These are phyloP conservation scores for Heliosperma pusillum DNA, from an alignment of 148 eudicot genomes.

Conservation along the genomic window DNA sequence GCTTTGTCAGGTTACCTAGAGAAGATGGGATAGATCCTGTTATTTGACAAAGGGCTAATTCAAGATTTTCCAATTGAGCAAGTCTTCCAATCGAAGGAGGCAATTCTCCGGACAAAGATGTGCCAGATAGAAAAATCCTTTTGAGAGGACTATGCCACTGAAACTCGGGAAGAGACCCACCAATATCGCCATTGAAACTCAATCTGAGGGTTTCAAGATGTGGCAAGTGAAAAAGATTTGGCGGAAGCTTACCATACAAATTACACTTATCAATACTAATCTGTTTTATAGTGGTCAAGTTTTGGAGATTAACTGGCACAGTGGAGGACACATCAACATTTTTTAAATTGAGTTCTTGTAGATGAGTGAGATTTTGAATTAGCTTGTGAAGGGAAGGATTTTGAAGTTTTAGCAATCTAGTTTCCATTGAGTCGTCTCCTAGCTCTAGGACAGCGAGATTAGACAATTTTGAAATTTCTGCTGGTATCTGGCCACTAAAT, in stretches of 20 bases:
- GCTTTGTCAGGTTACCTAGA: conserved; percentile 24
- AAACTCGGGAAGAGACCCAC: conserved; percentile 36
- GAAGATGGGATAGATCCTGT: conserved; percentile 25
- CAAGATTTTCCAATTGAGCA: not conserved
- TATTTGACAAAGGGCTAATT: not conserved
- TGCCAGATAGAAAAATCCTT: not conserved
- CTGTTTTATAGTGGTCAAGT: conserved; percentile 10
- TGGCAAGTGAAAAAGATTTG: conserved; percentile 26
- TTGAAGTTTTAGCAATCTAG: conserved; percentile 5
- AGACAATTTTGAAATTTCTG: conserved; percentile 19
- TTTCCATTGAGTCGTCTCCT: not conserved
- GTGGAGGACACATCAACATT: conserved; percentile 23
- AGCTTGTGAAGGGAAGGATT: conserved; percentile 6
- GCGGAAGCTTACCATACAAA: conserved; percentile 26
- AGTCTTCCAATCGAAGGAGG: conserved; percentile 32
- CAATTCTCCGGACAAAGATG: conserved; percentile 26
- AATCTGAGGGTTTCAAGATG: conserved; percentile 11
- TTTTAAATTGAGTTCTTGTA: conserved; percentile 9
- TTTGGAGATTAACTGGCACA: conserved; percentile 20
- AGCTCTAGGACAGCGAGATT: conserved; percentile 21
- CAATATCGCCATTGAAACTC: conserved; percentile 4
- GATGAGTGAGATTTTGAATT: conserved; percentile 27
- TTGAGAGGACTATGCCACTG: conserved; percentile 3
- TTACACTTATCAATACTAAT: conserved; percentile 5
- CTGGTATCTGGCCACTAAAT: conserved; percentile 33